Evolutionary conservation across 768 basidiomycete species (phyloP), one percentile per base, ranked within the genome.

Genomic region (Mycena floridula): DNA sequence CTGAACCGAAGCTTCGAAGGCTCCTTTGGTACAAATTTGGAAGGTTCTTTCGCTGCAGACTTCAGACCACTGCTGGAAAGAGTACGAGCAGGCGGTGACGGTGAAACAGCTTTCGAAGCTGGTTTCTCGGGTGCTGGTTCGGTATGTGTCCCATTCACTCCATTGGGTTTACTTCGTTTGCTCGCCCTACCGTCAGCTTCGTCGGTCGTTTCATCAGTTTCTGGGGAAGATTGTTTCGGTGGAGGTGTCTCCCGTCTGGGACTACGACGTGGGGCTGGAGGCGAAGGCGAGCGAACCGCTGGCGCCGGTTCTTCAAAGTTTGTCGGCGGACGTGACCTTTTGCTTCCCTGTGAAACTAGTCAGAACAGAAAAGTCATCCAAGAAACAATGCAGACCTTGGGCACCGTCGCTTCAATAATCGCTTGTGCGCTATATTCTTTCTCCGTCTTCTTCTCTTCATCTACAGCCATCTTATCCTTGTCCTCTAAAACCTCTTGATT

Each of bases 1-100:
- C 85, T 85, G 53, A 73, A 83, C 22, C 87, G 77, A 45, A 89
- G 68, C 56, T 88, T 89, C 47, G 87, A 88, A 2, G 87, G 85
- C 44, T 85, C 83, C 56, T 81, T 85, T 1, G 87, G 87, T 7
- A 73, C 73, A 54, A 4, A 26, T 44, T 27, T 40, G 43, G 13
- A 40, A n/a, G 18, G 35, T 24, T 7, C 32, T 15, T 63, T 57
- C 18, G 45, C 28, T n/a, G 37, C 25, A 22, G 45, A 24, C 24
- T 47, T 43, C 37, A n/a, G n/a, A n/a, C n/a, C n/a, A n/a, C n/a
- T n/a, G n/a, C n/a, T n/a, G n/a, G n/a, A n/a, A n/a, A n/a, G n/a
- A n/a, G n/a, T n/a, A n/a, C n/a, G n/a, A n/a, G n/a, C n/a, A n/a
- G n/a, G n/a, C n/a, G n/a, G n/a, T n/a, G n/a, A n/a, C n/a, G n/a